Percentiles rank a stretch among this genome's conserved stretches.
Evolutionary conservation across 306 rosid species (phyloP).

Genomic region (Dalbergia cochinchinensis): DNA sequence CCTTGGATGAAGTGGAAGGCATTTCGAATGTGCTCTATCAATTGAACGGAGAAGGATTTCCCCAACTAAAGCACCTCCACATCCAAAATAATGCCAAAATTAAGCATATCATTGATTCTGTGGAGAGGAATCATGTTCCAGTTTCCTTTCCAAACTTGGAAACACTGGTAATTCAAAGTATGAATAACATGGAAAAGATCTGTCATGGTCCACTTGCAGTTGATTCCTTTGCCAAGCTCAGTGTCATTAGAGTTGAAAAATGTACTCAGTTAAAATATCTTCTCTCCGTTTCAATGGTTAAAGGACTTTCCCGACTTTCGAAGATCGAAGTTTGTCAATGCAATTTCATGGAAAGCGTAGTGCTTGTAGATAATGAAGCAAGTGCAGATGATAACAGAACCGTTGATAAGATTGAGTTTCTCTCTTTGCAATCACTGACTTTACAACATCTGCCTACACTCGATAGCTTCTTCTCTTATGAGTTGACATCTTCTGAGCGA

Average conservation of each 20-base stretch:
- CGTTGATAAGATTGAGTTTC: slow-evolving; percentile 12
- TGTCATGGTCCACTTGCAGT: neutral
- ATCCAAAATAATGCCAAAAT: slow-evolving; percentile 27
- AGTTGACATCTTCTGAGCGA: neutral
- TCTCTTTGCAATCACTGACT: neutral
- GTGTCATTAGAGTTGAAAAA: neutral
- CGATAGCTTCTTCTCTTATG: neutral
- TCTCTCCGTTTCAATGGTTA: slow-evolving; percentile 6
- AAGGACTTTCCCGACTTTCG: neutral
- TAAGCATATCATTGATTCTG: neutral
- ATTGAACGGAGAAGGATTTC: slow-evolving; percentile 28
- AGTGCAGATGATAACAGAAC: neutral
- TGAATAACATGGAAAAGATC: neutral
- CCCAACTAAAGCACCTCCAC: slow-evolving; percentile 36
- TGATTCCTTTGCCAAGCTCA: neutral
- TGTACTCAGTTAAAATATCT: neutral
- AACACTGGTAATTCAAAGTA: neutral
- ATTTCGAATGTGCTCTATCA: neutral
- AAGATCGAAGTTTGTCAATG: neutral
- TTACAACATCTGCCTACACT: neutral
- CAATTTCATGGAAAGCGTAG: neutral
- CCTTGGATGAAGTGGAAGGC: slow-evolving; percentile 39
- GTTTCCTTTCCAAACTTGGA: slow-evolving; percentile 11
- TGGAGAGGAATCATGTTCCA: neutral
- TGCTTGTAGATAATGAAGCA: neutral